These are phyloP conservation scores for Coemansia sp. DNA, from an alignment of 192 early-diverging fungal species.

Conservation along the genomic window DNA sequence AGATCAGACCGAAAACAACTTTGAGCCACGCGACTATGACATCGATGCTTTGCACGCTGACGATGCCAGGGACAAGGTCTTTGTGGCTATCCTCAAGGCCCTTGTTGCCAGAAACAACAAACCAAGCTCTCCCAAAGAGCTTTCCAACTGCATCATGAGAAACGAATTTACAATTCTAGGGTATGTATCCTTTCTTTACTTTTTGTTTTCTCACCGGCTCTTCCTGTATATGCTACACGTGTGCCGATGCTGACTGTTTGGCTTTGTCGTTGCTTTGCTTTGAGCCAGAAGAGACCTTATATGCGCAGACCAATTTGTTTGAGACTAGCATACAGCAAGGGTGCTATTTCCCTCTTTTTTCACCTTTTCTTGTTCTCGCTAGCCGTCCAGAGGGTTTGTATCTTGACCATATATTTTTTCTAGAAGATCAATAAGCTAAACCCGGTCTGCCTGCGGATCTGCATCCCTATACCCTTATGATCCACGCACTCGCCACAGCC, in stretches of 20 bases:
- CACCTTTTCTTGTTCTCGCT: too few species aligned
- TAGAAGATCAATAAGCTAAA: too few species aligned
- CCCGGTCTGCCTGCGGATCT: background rate
- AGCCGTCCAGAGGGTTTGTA: too few species aligned
- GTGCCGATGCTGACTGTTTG: background rate
- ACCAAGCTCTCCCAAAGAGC: slow-evolving; percentile 80
- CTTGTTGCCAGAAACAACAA: slow-evolving; percentile 71
- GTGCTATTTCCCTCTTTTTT: too few species aligned
- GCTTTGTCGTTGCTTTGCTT: too few species aligned
- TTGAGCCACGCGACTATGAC: slow-evolving; percentile 43
- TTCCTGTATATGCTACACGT: slow-evolving; percentile 6
- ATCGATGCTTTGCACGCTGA: slow-evolving; percentile 66
- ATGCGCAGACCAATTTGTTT: too few species aligned
- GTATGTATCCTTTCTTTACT: slow-evolving; percentile 53
- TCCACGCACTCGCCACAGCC: background rate
- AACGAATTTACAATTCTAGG: slow-evolving; percentile 75
- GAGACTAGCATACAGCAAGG: too few species aligned
- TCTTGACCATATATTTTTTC: too few species aligned
- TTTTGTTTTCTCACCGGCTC: background rate
- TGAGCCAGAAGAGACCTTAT: too few species aligned
- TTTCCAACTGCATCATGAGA: slow-evolving; percentile 75
- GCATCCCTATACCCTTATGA: slow-evolving; percentile 5
- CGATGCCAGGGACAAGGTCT: slow-evolving; percentile 82
- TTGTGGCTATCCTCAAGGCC: slow-evolving; percentile 84
- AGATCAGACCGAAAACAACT: slow-evolving; percentile 42